Evolutionary conservation across 148 eudicot species (phyloP), one percentile per base, ranked within the genome.

Genomic region (Vaccinium macrocarpon): DNA sequence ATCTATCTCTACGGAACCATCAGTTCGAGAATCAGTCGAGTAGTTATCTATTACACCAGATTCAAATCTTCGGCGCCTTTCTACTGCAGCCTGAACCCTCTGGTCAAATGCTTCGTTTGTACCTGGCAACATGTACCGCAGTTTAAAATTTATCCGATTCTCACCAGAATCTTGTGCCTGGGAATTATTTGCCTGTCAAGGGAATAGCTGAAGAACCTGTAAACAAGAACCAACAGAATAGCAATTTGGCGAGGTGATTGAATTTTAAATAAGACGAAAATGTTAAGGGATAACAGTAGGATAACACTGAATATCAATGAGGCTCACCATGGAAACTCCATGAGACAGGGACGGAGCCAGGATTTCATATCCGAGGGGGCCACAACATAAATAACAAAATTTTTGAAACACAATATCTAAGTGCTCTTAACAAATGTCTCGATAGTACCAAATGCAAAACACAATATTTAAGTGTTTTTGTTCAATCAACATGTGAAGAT

Each of bases 131-230:
- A 97, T 97, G 89, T 97, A 95, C n/a, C 97, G 91, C 57, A 97
- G 92, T 87, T 95, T 95, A 84, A 97, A 97, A 85, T 95, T 97
- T 76, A 97, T 82, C 68, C 92, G 93, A 83, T 95, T 91, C 56
- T 97, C 57, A 97, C 92, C 90, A 95, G 59, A 29, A 92, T 83
- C 90, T 88, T 93, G 90, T 97, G 95, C 87, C 99, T 90, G 4
- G 96, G 96, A 74, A 92, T 92, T 85, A 97, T 97, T 90, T 91
- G 87, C 12, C 82, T 93, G 68, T 97, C 98, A 4, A 97, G 89
- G n/a, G 98, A 95, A 90, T 97, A 97, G 89, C 99, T 95, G 88
- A 93, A 93, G 88, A 89, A 97, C 90, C 99, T 96, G 89, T 6
- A 79, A 79, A 29, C 62, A 78, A 53, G 81, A 76, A 76, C n/a